Percentiles rank a stretch among this genome's conserved stretches.
Conservation (phyloP, 2,329 filamentous ascomycete genomes). For the Colletotrichum euphorbiae region DNA sequence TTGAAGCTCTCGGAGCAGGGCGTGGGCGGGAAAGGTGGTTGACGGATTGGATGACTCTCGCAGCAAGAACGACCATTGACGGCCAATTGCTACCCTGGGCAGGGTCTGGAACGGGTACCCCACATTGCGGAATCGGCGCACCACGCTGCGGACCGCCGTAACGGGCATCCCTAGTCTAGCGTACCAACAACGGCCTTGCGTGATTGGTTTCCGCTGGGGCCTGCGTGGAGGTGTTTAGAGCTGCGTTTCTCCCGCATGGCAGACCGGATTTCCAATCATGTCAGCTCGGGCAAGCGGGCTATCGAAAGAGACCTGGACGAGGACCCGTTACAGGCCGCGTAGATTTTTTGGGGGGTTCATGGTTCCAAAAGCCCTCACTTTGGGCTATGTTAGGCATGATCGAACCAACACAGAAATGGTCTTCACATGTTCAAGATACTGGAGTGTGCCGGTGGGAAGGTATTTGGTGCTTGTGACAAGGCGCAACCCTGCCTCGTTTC, state of each 20-base stretch:
- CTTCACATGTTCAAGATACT: conserved; percentile 4
- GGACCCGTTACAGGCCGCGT: background rate
- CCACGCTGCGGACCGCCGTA: conserved; percentile 37
- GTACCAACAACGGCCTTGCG: background rate
- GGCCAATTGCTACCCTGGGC: conserved; percentile 35
- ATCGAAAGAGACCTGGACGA: background rate
- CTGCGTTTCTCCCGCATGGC: conserved; percentile 1
- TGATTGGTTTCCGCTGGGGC: conserved; percentile 14
- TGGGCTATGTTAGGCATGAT: background rate
- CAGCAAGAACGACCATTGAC: conserved; percentile 21
- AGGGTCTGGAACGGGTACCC: conserved; percentile 38
- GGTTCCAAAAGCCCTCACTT: no score
- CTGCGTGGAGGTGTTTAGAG: conserved; percentile 17
- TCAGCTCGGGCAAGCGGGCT: conserved; percentile 9
- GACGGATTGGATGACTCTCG: conserved; percentile 39
- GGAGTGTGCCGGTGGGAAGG: background rate
- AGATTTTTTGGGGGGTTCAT: background rate
- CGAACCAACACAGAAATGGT: background rate
- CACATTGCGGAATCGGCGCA: conserved; percentile 40
- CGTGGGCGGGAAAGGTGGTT: conserved; percentile 8
- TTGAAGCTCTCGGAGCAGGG: conserved; percentile 31
- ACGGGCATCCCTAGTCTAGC: conserved; percentile 33
- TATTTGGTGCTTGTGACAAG: conserved; percentile 9
- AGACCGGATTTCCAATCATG: conserved; percentile 18
- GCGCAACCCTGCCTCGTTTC: conserved; percentile 11